These are phyloP conservation scores for Cercospora sp. DNA, from an alignment of 2,329 filamentous ascomycete species.

Conservation along the genomic window DNA sequence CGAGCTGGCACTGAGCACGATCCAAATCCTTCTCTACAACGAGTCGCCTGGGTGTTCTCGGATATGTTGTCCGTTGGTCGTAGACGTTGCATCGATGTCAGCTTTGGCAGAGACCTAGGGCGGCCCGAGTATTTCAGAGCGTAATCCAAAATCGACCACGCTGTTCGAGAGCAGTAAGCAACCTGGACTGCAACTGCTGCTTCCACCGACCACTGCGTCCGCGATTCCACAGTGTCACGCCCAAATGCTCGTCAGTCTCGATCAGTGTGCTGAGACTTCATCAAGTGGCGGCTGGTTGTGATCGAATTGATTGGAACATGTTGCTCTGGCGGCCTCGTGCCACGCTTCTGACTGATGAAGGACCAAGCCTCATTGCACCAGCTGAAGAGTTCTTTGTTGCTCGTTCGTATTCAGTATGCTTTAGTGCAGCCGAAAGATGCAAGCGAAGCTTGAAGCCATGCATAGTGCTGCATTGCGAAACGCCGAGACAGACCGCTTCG, in stretches of 20 bases:
- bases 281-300: background rate
- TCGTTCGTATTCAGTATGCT: background rate
- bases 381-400: background rate
- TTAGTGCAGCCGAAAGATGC: too few relatives aligned
- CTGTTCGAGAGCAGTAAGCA: background rate
- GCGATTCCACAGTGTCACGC: background rate
- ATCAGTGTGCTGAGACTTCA: background rate
- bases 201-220: background rate
- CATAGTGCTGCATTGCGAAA: background rate
- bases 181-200: background rate
- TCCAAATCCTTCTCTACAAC: background rate
- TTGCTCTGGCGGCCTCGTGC: background rate
- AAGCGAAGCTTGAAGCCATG: background rate
- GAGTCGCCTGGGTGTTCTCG: background rate
- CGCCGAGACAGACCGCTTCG: background rate
- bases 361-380: background rate
- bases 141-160: background rate
- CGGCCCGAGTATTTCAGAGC: background rate
- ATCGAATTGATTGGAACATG: background rate
- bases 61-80: background rate
- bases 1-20: background rate
- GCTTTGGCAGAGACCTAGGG: slow-evolving; percentile 2
- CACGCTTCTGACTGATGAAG: background rate
- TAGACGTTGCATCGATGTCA: background rate
- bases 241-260: background rate